Conservation (phyloP, 148 eudicot genomes). For the Rhododendron kiyosumense region DNA sequence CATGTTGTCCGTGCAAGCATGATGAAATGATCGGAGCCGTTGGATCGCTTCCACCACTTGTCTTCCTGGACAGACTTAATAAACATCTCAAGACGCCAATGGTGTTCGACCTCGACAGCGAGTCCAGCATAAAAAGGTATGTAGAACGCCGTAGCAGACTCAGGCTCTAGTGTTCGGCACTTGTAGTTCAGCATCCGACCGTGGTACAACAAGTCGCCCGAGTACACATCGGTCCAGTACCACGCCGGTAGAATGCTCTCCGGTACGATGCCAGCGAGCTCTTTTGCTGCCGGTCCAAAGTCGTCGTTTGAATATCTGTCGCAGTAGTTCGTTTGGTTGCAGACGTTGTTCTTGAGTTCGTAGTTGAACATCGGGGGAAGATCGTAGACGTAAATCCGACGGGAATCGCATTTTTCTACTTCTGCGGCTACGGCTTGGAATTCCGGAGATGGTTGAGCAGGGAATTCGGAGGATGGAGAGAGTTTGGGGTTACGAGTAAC, state of each 20-base stretch:
- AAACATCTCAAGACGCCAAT: constrained; percentile 37
- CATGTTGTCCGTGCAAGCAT: constrained; percentile 55
- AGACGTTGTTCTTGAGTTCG: constrained; percentile 36
- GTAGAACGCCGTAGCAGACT: constrained; percentile 63
- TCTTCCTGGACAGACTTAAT: constrained; percentile 37
- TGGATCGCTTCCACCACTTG: constrained; percentile 31
- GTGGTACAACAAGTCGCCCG: constrained; percentile 58
- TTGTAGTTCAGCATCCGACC: constrained; percentile 42
- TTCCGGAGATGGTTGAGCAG: not conserved
- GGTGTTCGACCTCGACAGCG: constrained; percentile 39
- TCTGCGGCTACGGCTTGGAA: not conserved
- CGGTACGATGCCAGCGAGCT: constrained; percentile 33
- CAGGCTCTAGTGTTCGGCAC: constrained; percentile 53
- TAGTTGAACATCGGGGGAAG: constrained; percentile 57
- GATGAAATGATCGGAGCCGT: constrained; percentile 62
- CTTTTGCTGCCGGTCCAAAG: constrained; percentile 40
- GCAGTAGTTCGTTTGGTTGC: constrained; percentile 52
- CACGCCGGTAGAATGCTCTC: constrained; percentile 27
- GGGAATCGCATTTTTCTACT: constrained; percentile 5
- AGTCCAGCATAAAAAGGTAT: constrained; percentile 82
- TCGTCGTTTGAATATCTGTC: constrained; percentile 51
- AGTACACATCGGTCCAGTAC: constrained; percentile 69
- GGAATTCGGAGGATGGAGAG: constrained; percentile 5
- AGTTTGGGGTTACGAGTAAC: constrained; percentile 26
- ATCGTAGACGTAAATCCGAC: constrained; percentile 58